Percentiles rank a stretch among this genome's conserved stretches.
phyloP scores from a whole-genome alignment of 257 asterid species.

The Vinca minor region DNA sequence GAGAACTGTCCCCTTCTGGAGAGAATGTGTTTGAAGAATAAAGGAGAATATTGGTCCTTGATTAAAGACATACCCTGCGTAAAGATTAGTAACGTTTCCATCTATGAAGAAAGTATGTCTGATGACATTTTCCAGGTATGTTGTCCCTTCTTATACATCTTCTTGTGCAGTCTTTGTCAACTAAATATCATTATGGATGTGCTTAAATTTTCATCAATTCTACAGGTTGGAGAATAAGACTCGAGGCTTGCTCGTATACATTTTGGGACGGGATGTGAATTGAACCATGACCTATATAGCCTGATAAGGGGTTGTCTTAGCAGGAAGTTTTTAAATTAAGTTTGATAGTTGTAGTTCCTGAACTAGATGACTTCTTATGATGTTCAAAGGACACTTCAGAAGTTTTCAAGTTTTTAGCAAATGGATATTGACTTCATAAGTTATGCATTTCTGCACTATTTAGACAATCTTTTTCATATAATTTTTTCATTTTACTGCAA shows the following conservation, averaged over 20 bases:
- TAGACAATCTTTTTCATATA: not conserved
- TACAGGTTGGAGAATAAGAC: not conserved
- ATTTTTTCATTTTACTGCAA: not conserved
- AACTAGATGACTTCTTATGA: not conserved
- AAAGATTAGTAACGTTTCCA: not conserved
- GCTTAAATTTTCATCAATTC: not conserved
- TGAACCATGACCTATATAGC: no score
- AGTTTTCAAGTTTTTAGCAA: not conserved
- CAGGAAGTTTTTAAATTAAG: no score
- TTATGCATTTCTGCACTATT: no score
- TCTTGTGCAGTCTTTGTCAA: not conserved
- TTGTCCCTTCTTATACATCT: not conserved
- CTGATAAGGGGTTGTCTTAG: no score
- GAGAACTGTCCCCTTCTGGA: constrained; percentile 10
- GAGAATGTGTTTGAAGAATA: constrained; percentile 4
- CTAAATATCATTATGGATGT: not conserved
- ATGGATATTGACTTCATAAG: not conserved
- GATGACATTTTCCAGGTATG: not conserved
- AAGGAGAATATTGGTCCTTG: constrained; percentile 14
- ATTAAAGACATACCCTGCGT: constrained; percentile 4
- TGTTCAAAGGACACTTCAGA: not conserved
- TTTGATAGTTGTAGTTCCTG: not conserved
- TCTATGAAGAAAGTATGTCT: not conserved
- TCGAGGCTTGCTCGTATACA: not conserved
- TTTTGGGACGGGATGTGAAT: no score